phyloP scores from a whole-genome alignment of 305 asterid species.

The Withania somnifera region DNA sequence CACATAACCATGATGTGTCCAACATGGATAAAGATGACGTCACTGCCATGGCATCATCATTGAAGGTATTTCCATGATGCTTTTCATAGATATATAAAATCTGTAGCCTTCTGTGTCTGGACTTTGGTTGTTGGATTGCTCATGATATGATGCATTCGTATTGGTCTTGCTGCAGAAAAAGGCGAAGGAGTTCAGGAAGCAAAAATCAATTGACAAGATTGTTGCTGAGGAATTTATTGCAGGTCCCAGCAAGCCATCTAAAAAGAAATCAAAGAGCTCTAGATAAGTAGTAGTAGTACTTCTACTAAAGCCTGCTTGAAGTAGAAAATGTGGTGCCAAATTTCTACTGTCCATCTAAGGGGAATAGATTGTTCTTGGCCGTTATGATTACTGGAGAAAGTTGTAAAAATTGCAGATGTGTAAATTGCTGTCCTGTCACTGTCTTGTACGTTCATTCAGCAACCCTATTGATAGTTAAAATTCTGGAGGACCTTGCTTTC shows the following conservation, averaged over 20 bases:
- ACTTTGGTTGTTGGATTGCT: neutral
- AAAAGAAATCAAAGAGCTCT: constrained; percentile 35
- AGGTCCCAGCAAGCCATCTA: constrained; percentile 19
- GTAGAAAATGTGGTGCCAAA: neutral
- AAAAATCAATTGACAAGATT: constrained; percentile 47
- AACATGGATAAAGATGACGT: constrained; percentile 36
- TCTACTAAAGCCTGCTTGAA: neutral
- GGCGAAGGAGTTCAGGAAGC: constrained; percentile 50
- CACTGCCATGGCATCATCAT: constrained; percentile 36
- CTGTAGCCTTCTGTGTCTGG: neutral
- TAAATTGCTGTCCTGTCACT: neutral
- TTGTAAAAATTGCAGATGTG: neutral
- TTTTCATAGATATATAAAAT: neutral
- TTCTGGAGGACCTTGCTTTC: neutral
- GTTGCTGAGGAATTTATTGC: constrained; percentile 55
- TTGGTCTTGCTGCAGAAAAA: constrained; percentile 42
- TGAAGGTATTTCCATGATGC: constrained; percentile 44
- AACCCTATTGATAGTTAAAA: neutral
- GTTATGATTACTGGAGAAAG: neutral
- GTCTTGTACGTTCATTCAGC: neutral
- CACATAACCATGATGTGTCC: constrained; percentile 11
- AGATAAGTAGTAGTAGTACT: neutral
- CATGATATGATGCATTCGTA: neutral
- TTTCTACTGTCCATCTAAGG: neutral
- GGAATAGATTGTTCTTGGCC: neutral